Conservation (phyloP, 768 basidiomycete species). For the Suillus subluteus region DNA sequence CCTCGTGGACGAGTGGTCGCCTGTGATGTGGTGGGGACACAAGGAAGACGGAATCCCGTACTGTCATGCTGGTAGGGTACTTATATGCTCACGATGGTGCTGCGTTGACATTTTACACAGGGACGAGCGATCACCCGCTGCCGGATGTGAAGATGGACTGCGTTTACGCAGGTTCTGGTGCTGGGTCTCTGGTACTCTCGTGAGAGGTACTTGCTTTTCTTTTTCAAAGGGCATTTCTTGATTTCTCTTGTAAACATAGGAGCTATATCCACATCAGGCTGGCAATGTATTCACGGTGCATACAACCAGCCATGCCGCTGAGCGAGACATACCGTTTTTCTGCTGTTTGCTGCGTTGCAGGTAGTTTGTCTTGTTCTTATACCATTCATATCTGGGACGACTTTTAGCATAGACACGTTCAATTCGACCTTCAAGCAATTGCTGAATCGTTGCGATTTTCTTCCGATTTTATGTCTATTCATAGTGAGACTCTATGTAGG, state of each 20-base stretch:
- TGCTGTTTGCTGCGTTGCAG: not conserved
- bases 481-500: too few species aligned
- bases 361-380: not conserved
- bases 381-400: not conserved
- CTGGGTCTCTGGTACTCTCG: not conserved
- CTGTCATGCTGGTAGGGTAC: constrained; percentile 11
- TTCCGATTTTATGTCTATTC: too few species aligned
- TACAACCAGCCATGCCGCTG: not conserved
- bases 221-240: not conserved
- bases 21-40: constrained; percentile 27
- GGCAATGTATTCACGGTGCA: not conserved
- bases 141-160: not conserved
- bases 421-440: not conserved
- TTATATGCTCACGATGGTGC: not conserved
- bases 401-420: not conserved
- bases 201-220: not conserved
- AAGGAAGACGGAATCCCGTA: constrained; percentile 18
- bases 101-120: constrained; percentile 8
- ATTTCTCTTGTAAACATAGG: not conserved
- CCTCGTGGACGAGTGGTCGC: constrained; percentile 25
- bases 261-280: not conserved
- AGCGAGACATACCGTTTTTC: not conserved
- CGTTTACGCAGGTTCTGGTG: not conserved
- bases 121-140: not conserved
- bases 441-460: too few species aligned